Conservation (phyloP, 139 green algal genomes). For the Coelastrella sp. region DNA sequence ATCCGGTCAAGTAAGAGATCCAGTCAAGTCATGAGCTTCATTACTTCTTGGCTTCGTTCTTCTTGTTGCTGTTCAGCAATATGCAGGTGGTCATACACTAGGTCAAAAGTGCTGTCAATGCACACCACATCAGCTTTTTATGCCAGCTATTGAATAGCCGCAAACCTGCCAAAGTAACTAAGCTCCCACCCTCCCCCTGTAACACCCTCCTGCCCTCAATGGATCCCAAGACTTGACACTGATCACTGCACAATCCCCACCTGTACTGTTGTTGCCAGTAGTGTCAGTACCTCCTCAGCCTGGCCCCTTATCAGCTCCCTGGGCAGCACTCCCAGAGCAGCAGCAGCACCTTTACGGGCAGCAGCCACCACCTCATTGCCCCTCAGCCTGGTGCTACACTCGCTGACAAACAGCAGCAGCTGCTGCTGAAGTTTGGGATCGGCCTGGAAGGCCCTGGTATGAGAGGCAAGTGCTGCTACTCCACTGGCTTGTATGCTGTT, state of each 20-base stretch:
- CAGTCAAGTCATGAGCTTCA: too few species aligned
- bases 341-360: constrained; percentile 28
- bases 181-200: neutral
- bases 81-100: too few species aligned
- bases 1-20: too few species aligned
- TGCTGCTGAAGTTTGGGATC: neutral
- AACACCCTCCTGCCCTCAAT: too few species aligned
- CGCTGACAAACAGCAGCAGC: constrained; percentile 24
- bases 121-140: neutral
- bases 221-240: too few species aligned
- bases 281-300: neutral
- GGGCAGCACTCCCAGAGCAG: constrained; percentile 24
- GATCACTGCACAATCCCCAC: too few species aligned
- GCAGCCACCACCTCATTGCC: neutral
- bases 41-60: too few species aligned
- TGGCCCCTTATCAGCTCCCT: constrained; percentile 17
- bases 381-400: constrained; percentile 13
- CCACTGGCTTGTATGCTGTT: constrained; percentile 67
- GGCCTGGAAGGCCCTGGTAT: constrained; percentile 7
- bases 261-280: constrained; percentile 19
- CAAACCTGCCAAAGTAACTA: neutral
- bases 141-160: neutral
- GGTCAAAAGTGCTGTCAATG: too few species aligned
- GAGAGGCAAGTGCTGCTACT: constrained; percentile 5
- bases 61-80: too few species aligned